Evolutionary conservation across 1,139 yeast species (phyloP).

Genomic region (Geotrichum klebahnii): DNA sequence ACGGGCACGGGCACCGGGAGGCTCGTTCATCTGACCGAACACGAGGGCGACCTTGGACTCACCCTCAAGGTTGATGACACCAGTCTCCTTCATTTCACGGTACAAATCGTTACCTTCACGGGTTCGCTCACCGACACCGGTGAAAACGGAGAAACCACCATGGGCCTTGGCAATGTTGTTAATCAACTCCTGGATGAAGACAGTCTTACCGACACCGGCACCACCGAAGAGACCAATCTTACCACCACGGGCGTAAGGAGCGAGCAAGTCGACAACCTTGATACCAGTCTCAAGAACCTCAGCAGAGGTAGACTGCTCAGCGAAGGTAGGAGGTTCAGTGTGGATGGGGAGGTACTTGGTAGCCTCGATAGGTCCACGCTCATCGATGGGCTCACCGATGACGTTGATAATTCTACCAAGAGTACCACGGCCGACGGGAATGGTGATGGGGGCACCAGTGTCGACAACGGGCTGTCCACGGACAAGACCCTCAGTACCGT

Average conservation of each 20-base stretch:
- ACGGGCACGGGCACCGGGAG: conserved; percentile 99
- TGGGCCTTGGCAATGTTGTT: conserved; percentile 99
- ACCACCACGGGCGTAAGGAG: conserved; percentile 99
- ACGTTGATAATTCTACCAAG: conserved; percentile 98
- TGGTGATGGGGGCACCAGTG: conserved; percentile 97
- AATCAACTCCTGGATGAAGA: conserved; percentile 98
- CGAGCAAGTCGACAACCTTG: conserved; percentile 98
- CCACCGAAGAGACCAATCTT: conserved; percentile 99
- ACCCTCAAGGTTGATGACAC: conserved; percentile 99
- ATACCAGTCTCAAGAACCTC: conserved; percentile 99
- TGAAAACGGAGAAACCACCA: conserved; percentile 99
- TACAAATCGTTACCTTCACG: conserved; percentile 99
- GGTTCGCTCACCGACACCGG: conserved; percentile 99
- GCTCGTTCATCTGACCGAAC: conserved; percentile 99
- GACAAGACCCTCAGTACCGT: conserved; percentile 99
- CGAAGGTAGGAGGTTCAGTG: conserved; percentile 94
- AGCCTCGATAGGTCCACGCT: conserved; percentile 95
- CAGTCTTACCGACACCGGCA: conserved; percentile 99
- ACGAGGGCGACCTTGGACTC: conserved; percentile 99
- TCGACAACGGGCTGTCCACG: conserved; percentile 91
- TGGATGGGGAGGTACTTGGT: conserved; percentile 95
- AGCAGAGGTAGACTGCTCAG: conserved; percentile 95
- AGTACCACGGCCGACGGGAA: conserved; percentile 98
- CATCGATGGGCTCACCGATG: conserved; percentile 99
- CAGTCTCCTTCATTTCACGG: conserved; percentile 99